Evolutionary conservation across 352 stramenopile species (phyloP).

Genomic region (Pythium biforme): DNA sequence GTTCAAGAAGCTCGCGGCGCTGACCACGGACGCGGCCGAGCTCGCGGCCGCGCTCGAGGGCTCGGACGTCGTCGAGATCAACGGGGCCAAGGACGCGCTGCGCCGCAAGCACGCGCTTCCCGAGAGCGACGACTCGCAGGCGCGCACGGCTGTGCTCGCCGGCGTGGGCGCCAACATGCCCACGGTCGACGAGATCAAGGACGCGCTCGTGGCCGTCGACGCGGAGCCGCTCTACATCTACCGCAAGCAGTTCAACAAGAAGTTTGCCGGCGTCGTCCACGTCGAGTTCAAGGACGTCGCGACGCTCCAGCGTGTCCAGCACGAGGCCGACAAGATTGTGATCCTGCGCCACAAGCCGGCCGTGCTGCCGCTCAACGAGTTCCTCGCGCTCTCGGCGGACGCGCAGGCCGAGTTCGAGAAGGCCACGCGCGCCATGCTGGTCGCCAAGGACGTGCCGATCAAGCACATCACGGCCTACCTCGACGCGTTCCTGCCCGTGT

Average conservation of each 20-base stretch:
- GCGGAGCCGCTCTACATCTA: slow-evolving; percentile 69
- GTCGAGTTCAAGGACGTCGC: slow-evolving; percentile 72
- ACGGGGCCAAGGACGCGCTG: slow-evolving; percentile 69
- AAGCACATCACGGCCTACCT: slow-evolving; percentile 73
- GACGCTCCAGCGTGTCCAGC: slow-evolving; percentile 49
- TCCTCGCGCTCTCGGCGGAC: slow-evolving; percentile 61
- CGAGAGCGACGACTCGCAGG: slow-evolving; percentile 53
- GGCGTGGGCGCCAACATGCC: slow-evolving; percentile 57
- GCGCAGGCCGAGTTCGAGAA: slow-evolving; percentile 85
- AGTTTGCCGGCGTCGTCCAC: slow-evolving; percentile 70
- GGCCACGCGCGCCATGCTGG: slow-evolving; percentile 73
- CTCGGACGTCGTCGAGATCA: slow-evolving; percentile 81
- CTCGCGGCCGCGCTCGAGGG: slow-evolving; percentile 65
- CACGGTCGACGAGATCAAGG: slow-evolving; percentile 82
- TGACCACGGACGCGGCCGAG: slow-evolving; percentile 74
- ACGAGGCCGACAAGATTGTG: slow-evolving; percentile 46
- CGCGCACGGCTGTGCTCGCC: slow-evolving; percentile 71
- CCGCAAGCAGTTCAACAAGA: slow-evolving; percentile 69
- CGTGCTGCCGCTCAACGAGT: slow-evolving; percentile 52
- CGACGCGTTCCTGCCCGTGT: slow-evolving; percentile 68
- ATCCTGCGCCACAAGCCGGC: slow-evolving; percentile 63
- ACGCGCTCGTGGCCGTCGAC: slow-evolving; percentile 50
- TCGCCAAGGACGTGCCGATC: slow-evolving; percentile 76
- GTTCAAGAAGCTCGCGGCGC: slow-evolving; percentile 90
- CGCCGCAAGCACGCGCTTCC: slow-evolving; percentile 73